phyloP scores from a whole-genome alignment of 164 flowering plant species.

The Stephania yunnanensis region DNA sequence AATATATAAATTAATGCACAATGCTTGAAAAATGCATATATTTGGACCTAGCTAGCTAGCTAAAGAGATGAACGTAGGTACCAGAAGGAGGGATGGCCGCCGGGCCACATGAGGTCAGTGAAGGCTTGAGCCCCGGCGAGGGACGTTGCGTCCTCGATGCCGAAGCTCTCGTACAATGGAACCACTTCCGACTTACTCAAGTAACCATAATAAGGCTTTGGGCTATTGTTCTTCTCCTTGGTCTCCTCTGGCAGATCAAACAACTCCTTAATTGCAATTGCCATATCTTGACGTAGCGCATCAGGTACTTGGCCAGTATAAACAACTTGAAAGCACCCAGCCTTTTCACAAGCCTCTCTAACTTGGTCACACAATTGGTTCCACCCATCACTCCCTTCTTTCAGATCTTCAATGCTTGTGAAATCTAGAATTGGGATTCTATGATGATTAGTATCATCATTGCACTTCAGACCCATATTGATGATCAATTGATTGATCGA shows the following conservation, averaged over 20 bases:
- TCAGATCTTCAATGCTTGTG: not conserved
- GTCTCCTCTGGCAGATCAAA: conserved; percentile 54
- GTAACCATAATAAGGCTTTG: conserved; percentile 42
- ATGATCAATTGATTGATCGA: not conserved
- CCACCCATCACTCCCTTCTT: conserved; percentile 24
- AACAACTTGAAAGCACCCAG: conserved; percentile 37
- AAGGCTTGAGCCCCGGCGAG: conserved; percentile 24
- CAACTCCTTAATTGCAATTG: conserved; percentile 26
- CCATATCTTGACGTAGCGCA: conserved; percentile 24
- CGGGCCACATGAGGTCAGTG: conserved; percentile 57
- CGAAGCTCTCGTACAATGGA: conserved; percentile 46
- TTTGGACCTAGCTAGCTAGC: too few relatives aligned
- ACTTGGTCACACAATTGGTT: conserved; percentile 16
- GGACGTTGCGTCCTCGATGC: conserved; percentile 32
- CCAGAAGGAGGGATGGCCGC: conserved; percentile 47
- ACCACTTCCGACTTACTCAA: conserved; percentile 22
- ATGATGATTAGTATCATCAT: not conserved
- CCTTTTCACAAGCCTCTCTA: conserved; percentile 38
- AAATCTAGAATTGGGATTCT: conserved; percentile 25
- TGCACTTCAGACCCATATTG: conserved; percentile 3
- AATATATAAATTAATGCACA: too few relatives aligned
- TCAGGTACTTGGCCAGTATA: conserved; percentile 19
- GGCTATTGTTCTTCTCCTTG: conserved; percentile 30
- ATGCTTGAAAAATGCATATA: not conserved
- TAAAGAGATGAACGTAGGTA: conserved; percentile 10